These are phyloP conservation scores for Penicillium aurantiogriseum DNA, from an alignment of 2,329 filamentous ascomycete species.

Conservation along the genomic window DNA sequence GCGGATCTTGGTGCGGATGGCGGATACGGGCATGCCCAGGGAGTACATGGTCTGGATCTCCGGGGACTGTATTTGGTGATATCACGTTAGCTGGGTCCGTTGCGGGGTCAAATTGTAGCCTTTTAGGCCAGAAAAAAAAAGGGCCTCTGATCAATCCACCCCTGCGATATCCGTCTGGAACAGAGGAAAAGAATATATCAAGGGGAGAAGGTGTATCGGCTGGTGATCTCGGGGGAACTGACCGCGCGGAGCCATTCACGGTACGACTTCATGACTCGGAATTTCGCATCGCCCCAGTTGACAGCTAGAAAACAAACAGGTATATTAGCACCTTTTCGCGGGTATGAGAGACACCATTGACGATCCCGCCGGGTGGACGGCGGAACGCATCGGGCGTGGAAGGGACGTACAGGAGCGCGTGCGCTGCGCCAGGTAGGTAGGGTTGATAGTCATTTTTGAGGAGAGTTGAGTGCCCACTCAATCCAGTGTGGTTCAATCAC, in stretches of 20 bases:
- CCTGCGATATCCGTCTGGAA: background rate
- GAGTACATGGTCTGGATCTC: conserved; percentile 98
- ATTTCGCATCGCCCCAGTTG: conserved; percentile 86
- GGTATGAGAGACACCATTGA: conserved; percentile 13
- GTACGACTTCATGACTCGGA: conserved; percentile 83
- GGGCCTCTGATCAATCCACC: background rate
- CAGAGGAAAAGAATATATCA: background rate
- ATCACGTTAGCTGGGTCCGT: conserved; percentile 10
- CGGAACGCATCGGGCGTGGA: conserved; percentile 20
- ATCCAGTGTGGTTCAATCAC: conserved; percentile 21
- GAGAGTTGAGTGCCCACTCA: conserved; percentile 17
- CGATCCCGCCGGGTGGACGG: conserved; percentile 11
- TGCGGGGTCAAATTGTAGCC: background rate
- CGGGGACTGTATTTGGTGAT: conserved; percentile 64
- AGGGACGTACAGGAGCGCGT: conserved; percentile 69
- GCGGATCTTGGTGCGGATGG: conserved; percentile 87
- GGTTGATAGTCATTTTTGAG: conserved; percentile 76
- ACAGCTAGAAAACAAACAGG: conserved; percentile 57
- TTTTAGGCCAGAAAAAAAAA: background rate
- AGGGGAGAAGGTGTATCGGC: conserved; percentile 8
- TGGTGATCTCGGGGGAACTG: conserved; percentile 48
- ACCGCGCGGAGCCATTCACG: conserved; percentile 95
- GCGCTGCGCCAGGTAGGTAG: conserved; percentile 83
- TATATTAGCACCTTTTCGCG: conserved; percentile 24
- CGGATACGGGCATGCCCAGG: conserved; percentile 80